Evolutionary conservation across 306 rosid species (phyloP), one percentile per base, ranked within the genome.

Genomic region (Quercus glauca): DNA sequence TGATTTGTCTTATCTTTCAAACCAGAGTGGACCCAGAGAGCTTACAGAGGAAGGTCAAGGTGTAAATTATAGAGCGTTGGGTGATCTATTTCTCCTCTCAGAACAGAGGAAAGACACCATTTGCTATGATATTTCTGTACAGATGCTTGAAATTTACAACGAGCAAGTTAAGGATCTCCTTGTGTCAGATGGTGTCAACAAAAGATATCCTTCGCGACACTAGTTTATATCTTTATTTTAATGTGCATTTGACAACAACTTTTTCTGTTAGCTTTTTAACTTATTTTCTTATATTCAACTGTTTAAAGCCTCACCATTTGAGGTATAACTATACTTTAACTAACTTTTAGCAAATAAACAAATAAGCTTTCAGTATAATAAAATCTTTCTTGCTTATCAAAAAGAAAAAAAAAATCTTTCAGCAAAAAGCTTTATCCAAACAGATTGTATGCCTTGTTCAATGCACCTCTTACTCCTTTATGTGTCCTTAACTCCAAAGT

Each of bases 81-180:
- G 83, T 41, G 99, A 96, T 85, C 93, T 96, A 41, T 96, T 96
- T 87, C 55, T 58, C 53, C 84, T 93, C 56, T 87, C 97, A 13
- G 93, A 88, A 11, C 88, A 90, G 85, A 93, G 97, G 79, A 89
- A 86, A 84, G 93, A 87, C 67, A 87, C 88, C 77, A 79, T 96
- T 80, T 78, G 31, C 81, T 93, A 93, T 82, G 96, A 81, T 51
- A 96, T 96, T 37, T 76, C 81, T 17, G 97, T 93, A 65, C 99
- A 96, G 88, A 96, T 96, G 98, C 97, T 96, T 78, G 99, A 96
- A 88, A 93, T 96, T 79, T 96, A 96, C 89, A 93, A 93, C 31
- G 99, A 96, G 81, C 97, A 93, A 91, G 95, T 96, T 56, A 86
- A 92, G 74, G 99, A 96, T 79, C 91, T 93, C 73, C 91, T 95